phyloP scores from a whole-genome alignment of 345 rosid genomes.

The Pistacia atlantica region DNA sequence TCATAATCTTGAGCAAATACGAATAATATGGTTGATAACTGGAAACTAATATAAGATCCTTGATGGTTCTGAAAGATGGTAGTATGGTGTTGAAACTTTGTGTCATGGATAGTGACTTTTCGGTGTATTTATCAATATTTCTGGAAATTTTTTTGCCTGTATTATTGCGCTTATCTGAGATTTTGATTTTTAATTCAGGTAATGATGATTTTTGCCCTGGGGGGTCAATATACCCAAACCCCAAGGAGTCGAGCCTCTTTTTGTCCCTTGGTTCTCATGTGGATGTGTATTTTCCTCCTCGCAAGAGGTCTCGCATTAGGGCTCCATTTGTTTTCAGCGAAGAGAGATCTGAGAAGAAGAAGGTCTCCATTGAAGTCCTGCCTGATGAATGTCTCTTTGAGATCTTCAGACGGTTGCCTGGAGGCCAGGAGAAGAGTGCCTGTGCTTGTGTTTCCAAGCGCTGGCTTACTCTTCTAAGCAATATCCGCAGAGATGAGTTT shows the following conservation, averaged over 20 bases:
- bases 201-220: constrained; percentile 70
- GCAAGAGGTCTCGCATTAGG: constrained; percentile 75
- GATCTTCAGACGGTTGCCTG: constrained; percentile 73
- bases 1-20: not conserved
- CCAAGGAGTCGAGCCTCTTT: constrained; percentile 69
- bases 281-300: constrained; percentile 68
- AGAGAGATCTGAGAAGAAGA: constrained; percentile 55
- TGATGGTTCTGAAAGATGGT: constrained; percentile 1
- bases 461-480: constrained; percentile 82
- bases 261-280: constrained; percentile 64
- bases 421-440: constrained; percentile 74
- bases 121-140: not conserved
- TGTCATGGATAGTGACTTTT: not conserved
- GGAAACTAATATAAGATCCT: not conserved
- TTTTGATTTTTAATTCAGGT: constrained; percentile 40
- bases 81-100: not conserved
- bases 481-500: constrained; percentile 64
- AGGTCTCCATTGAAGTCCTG: constrained; percentile 67
- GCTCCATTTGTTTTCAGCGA: constrained; percentile 66
- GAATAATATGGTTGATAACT: not conserved
- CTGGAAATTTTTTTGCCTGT: not conserved
- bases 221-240: constrained; percentile 71
- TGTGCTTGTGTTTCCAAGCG: constrained; percentile 85
- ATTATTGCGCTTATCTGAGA: not conserved
- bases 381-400: constrained; percentile 97